Percentiles rank a stretch among this genome's conserved stretches.
phyloP scores from a whole-genome alignment of 176 grass and related monocot genomes.

The Calamus simplicifolius region DNA sequence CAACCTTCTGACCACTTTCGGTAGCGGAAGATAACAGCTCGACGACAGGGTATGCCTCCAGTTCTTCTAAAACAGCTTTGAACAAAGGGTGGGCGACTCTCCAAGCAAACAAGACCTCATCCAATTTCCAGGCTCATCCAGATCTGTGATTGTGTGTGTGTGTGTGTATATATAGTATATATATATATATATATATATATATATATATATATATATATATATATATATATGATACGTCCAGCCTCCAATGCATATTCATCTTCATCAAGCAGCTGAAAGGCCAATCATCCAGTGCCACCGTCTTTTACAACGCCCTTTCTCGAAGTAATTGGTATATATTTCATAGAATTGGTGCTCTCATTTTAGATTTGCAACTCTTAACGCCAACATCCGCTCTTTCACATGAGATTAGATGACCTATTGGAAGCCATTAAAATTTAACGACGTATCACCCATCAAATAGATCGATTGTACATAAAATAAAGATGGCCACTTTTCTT shows the following conservation, averaged over 20 bases:
- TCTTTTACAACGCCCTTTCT: slow-evolving; percentile 75
- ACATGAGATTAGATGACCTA: slow-evolving; percentile 85
- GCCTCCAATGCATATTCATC: slow-evolving; percentile 79
- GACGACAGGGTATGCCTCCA: slow-evolving; percentile 48
- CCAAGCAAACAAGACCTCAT: slow-evolving; percentile 56
- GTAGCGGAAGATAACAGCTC: slow-evolving; percentile 67
- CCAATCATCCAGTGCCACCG: slow-evolving; percentile 73
- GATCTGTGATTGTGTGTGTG: slow-evolving; percentile 69
- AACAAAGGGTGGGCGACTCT: slow-evolving; percentile 60
- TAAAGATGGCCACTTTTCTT: no score
- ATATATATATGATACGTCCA: slow-evolving; percentile 54
- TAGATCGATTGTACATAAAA: no score
- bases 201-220: slow-evolving; percentile 19
- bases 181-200: slow-evolving; percentile 19
- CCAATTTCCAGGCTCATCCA: slow-evolving; percentile 83
- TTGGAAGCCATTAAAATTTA: neutral
- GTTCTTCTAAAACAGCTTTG: slow-evolving; percentile 40
- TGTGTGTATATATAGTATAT: no score
- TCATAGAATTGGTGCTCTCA: slow-evolving; percentile 96
- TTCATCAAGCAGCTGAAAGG: slow-evolving; percentile 66
- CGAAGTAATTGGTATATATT: slow-evolving; percentile 86
- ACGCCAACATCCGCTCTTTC: slow-evolving; percentile 74
- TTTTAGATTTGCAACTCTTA: slow-evolving; percentile 68
- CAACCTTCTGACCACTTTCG: slow-evolving; percentile 81
- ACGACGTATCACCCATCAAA: no score